Conservation (phyloP, 1,284 basidiomycete genomes). For the Cryptococcus floricola region DNA sequence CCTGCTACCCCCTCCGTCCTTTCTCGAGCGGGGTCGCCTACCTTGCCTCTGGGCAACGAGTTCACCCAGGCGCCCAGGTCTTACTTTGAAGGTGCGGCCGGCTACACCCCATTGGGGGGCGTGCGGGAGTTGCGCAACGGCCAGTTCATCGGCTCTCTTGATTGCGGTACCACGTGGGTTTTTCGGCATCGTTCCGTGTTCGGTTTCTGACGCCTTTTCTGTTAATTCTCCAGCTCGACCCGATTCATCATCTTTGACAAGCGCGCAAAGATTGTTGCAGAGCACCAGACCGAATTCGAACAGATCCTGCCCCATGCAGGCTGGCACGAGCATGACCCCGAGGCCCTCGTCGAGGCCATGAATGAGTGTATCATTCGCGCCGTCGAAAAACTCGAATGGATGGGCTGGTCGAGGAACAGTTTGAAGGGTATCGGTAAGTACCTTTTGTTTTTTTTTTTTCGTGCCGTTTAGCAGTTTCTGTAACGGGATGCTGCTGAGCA, state of each 20-base stretch:
- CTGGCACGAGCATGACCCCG: conserved; percentile 94
- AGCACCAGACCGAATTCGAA: conserved; percentile 84
- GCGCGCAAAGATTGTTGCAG: conserved; percentile 78
- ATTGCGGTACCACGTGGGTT: conserved; percentile 87
- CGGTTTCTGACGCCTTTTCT: neutral
- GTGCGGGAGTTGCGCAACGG: conserved; percentile 29
- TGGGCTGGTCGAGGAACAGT: conserved; percentile 68
- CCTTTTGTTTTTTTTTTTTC: neutral
- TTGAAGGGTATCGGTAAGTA: conserved; percentile 84
- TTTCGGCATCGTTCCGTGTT: neutral
- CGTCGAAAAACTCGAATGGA: conserved; percentile 65
- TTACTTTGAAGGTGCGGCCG: conserved; percentile 17
- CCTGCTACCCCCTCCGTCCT: conserved; percentile 43
- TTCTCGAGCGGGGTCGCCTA: conserved; percentile 47
- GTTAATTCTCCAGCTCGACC: conserved; percentile 64
- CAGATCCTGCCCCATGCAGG: conserved; percentile 87
- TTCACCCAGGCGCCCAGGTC: conserved; percentile 22
- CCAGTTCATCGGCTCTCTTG: conserved; percentile 81
- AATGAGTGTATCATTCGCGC: conserved; percentile 74
- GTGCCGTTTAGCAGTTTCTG: neutral
- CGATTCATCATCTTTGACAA: conserved; percentile 93
- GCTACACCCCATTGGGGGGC: conserved; percentile 25
- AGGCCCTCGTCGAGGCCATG: conserved; percentile 75
- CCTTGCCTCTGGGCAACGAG: conserved; percentile 40
- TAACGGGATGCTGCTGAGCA: neutral